A percentile compares a stretch with the other conserved stretches of the same genome.
Conservation (phyloP, 441 rosid species). For the Pelargonium cotyledonis region DNA sequence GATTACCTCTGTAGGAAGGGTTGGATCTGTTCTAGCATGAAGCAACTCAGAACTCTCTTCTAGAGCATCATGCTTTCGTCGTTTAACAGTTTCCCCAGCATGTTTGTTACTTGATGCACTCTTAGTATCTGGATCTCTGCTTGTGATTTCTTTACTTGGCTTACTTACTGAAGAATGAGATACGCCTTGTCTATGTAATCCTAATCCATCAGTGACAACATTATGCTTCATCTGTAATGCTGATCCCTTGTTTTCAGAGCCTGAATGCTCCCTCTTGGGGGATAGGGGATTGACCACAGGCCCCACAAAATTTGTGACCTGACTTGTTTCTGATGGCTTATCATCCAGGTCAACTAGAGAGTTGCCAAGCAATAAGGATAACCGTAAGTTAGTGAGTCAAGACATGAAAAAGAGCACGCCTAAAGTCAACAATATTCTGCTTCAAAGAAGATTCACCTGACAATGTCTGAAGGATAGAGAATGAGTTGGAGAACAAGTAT, state of each 20-base stretch:
- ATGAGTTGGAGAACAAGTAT: slow-evolving; percentile 81
- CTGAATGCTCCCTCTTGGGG: slow-evolving; percentile 35
- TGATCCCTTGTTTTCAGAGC: slow-evolving; percentile 43
- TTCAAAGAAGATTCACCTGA: slow-evolving; percentile 52
- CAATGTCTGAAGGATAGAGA: slow-evolving; percentile 85
- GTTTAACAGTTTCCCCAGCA: slow-evolving; percentile 30
- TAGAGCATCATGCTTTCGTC: slow-evolving; percentile 35
- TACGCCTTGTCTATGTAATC: slow-evolving; percentile 30
- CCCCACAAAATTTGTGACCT: slow-evolving; percentile 34
- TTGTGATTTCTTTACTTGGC: slow-evolving; percentile 33
- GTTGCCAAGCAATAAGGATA: slow-evolving; percentile 17
- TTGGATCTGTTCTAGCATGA: slow-evolving; percentile 38
- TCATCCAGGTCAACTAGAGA: slow-evolving; percentile 48
- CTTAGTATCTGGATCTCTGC: slow-evolving; percentile 30
- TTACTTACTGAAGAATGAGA: slow-evolving; percentile 33
- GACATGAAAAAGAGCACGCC: slow-evolving; percentile 10
- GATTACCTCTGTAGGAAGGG: slow-evolving; percentile 72
- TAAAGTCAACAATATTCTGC: slow-evolving; percentile 14
- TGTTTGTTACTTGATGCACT: slow-evolving; percentile 26
- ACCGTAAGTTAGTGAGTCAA: slow-evolving; percentile 7
- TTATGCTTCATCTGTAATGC: slow-evolving; percentile 30
- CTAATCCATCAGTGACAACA: slow-evolving; percentile 32
- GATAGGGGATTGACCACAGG: slow-evolving; percentile 32
- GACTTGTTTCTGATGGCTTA: slow-evolving; percentile 47
- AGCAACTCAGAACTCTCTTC: slow-evolving; percentile 35